These are phyloP conservation scores for Acacia acuminata DNA, from an alignment of 306 rosid genomes.

Conservation along the genomic window DNA sequence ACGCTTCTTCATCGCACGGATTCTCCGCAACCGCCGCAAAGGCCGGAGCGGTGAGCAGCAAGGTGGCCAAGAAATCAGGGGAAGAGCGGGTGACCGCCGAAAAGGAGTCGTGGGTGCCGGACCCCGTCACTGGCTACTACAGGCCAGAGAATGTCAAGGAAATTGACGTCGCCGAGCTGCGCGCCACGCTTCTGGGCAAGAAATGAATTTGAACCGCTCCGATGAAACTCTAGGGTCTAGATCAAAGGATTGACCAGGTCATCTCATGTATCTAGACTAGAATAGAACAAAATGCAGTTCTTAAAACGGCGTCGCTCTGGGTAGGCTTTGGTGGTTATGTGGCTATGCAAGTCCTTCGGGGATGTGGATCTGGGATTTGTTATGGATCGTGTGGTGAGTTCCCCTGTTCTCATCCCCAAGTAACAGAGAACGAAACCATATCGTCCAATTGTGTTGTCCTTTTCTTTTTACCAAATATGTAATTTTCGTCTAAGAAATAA, in stretches of 20 bases:
- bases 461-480: background rate
- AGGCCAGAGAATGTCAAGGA: constrained; percentile 68
- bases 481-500: background rate
- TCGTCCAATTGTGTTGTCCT: no score
- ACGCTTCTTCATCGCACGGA: constrained; percentile 49
- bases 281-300: background rate
- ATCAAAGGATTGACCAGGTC: background rate
- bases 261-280: background rate
- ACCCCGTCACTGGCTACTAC: constrained; percentile 86
- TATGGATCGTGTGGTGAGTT: background rate
- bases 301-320: background rate
- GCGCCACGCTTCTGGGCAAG: constrained; percentile 57
- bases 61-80: constrained; percentile 43
- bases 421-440: background rate
- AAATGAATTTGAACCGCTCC: constrained; percentile 41
- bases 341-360: background rate
- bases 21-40: constrained; percentile 35
- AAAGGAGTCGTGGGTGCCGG: constrained; percentile 88
- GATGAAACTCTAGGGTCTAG: background rate
- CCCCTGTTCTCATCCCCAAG: background rate
- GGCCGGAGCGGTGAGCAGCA: constrained; percentile 41
- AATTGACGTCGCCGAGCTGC: constrained; percentile 76
- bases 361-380: background rate
- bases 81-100: constrained; percentile 39
- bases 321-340: background rate